These are phyloP conservation scores for Oxytropis ochrocephala DNA, from an alignment of 306 rosid genomes.

Conservation along the genomic window DNA sequence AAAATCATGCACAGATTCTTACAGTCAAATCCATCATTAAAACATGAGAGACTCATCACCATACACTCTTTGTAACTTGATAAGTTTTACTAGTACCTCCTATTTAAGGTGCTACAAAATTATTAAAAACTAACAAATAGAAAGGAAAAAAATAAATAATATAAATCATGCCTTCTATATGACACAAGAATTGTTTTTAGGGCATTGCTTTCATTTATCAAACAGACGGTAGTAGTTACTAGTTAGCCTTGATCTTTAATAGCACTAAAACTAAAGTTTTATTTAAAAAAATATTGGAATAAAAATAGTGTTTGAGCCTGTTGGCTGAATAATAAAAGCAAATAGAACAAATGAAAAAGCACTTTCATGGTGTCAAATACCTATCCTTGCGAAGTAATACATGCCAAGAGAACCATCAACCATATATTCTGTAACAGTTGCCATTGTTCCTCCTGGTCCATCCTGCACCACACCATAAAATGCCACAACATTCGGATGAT, in stretches of 20 bases:
- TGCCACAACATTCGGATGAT: constrained; percentile 93
- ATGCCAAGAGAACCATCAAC: constrained; percentile 85
- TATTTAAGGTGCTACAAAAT: not conserved
- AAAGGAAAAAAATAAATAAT: not conserved
- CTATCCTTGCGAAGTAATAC: constrained; percentile 70
- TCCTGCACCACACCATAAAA: constrained; percentile 49
- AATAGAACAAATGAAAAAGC: not conserved
- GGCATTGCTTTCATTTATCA: not conserved
- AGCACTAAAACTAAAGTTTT: not conserved
- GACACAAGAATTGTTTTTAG: not conserved
- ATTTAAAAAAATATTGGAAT: not conserved
- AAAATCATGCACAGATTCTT: not conserved
- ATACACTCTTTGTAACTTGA: no score
- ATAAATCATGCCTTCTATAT: not conserved
- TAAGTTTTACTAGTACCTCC: not conserved
- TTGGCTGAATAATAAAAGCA: not conserved
- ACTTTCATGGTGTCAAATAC: constrained; percentile 31
- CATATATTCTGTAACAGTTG: constrained; percentile 85
- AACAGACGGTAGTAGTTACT: not conserved
- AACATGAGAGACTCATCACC: not conserved
- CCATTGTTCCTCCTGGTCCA: constrained; percentile 86
- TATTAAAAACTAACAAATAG: constrained; percentile 10
- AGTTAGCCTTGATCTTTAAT: not conserved
- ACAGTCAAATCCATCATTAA: not conserved
- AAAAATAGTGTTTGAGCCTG: not conserved